Base-by-base conservation (phyloP, 257 asterid species). In the Plantago major region DNA sequence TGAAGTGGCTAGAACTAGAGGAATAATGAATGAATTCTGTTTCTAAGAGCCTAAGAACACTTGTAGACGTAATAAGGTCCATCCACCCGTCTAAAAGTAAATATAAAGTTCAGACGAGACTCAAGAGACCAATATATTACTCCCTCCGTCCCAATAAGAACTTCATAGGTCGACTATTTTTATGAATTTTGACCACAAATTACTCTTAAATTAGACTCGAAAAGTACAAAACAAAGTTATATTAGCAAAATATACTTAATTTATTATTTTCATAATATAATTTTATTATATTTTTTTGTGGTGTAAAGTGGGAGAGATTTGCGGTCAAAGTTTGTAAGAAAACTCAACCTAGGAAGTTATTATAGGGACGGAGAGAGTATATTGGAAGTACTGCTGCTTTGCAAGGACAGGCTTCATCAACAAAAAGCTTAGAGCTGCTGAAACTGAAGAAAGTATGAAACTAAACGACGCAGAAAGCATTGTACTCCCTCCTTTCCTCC, bases 1-100 rank as follows among this genome's bases (percentile, higher is more conserved):
- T 56, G 51, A 62, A 30, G 66, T 52, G 28, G 7, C 55, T 61
- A 3, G 50, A 64, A 33, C 49, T 57, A 53, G 51, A 53, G 16
- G 58, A 5, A 33, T 47, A 62, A 11, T 38, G 46, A 47, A 46
- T 22, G 56, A 62, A 62, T 33, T 33, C 1, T 2, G 15, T 49
- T 16, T 17, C n/a, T 10, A 46, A 62, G 17, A 15, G 66, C 44
- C 14, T 18, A 56, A 4, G 9, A 56, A 56, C 7, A 45, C 62
- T 56, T 56, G 42, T 56, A 16, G 15, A 56, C 5, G 6, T 14
- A 30, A 65, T 62, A 18, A 26, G 56, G 42, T 22, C 18, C 43
- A 17, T 28, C 22, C 11, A 33, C 40, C 40, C 6, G 40, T 33
- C 7, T 33, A 33, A 33, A 33, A 33, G 40, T 18, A 16, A 16